Evolutionary conservation across 768 basidiomycete species (phyloP), one percentile per base, ranked within the genome.

Genomic region (Pseudohyphozyma bogoriensis): DNA sequence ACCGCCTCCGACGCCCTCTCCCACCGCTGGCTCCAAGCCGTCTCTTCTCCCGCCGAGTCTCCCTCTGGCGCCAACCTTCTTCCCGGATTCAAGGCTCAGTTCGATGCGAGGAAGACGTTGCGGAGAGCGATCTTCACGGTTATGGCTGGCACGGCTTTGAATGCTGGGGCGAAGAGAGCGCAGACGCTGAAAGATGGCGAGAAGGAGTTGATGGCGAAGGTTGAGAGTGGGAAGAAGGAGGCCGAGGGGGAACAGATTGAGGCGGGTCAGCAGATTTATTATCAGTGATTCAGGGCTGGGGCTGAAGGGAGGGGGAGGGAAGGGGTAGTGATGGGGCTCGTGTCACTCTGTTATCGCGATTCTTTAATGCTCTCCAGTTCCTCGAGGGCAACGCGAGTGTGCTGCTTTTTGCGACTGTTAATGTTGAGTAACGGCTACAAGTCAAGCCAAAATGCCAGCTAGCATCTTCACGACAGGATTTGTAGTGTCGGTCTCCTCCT

Each of bases 81-180:
- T 68, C 92, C 93, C 32, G 81, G 86, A 47, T 85, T 97, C 74
- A 87, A 84, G 79, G 87, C 82, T 75, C 85, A 83, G 33, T 91
- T 95, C 76, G 83, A 95, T 72, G 90, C 89, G 35, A 87, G 81
- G 77, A 47, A 26, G 24, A 28, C 35, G 15, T 47, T 46, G 26
- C 44, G 37, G 45, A 47, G 44, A 20, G 65, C 61, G 42, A 66
- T 66, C 54, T 52, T 59, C 42, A 46, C 51, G 24, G 67, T 62
- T 6, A 58, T 63, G 5, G 67, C 67, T 9, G 67, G 58, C 7
- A 54, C 55, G 4, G 50, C 52, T 4, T 55, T 59, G 45, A 58
- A 63, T 13, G 56, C 51, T 3, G 65, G 62, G 0, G 65, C 62
- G 1, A 50, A 55, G 26, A 24, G 65, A 26, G 13, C 55, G 2